Evolutionary conservation across 371 early-diverging fungal species (phyloP), one percentile per base, ranked within the genome.

Genomic region (Apophysomyces elegans): DNA sequence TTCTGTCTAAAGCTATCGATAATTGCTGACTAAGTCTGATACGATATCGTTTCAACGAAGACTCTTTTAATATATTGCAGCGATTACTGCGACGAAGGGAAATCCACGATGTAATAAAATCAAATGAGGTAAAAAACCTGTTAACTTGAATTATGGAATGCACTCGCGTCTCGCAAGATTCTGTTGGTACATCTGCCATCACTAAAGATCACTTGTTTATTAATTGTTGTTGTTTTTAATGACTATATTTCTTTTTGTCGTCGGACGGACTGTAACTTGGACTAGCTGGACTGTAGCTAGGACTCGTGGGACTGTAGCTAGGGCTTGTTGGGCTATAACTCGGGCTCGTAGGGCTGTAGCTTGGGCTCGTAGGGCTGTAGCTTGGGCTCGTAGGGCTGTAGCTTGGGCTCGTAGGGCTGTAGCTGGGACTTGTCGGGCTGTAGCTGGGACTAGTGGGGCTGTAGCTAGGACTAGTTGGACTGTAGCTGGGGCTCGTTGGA

Each of bases 381-480:
- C 81, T 79, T 1, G 93, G 91, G 56, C 83, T 77, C 5, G 88
- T 83, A 8, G 91, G 90, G 8, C 81, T 84, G 41, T 77, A 77
- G 50, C 71, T 69, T 11, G 93, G 93, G 47, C 81, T 80, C 8
- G 93, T 90, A 7, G 85, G 84, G 9, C 72, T 72, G 60, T 87
- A 86, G 32, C 78, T 62, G 36, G 86, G 88, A 38, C 70, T 69
- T 0, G 84, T 83, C 1, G 87, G 84, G 1, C 75, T 68, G 57
- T 87, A 86, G 7, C 66, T 66, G 9, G 84, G 89, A 39, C 75
- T 68, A 3, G 91, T 90, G 0, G 95, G 94, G 7, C 87, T 86
- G 73, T 96, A 96, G 38, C 75, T 73, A 18, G 92, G 93, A 21
- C 80, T 80, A 6, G 93, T 90, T 16, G 95, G 94, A 5, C 83